Percentiles rank a stretch among this genome's conserved stretches.
These are phyloP conservation scores for Saccharomycopsis hybrid DNA, from an alignment of 1,139 yeast genomes.

Conservation along the genomic window DNA sequence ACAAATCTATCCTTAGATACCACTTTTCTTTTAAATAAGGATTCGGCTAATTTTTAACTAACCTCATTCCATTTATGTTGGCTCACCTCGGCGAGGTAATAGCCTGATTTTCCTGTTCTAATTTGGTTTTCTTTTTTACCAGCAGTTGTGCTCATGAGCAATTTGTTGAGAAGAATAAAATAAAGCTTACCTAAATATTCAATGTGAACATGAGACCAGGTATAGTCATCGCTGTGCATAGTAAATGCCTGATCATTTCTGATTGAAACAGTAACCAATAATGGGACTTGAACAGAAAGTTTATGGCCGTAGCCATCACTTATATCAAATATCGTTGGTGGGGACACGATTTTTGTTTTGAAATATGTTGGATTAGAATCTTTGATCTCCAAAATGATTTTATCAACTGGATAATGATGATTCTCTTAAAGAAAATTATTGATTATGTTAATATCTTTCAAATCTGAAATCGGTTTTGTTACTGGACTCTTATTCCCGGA, in stretches of 20 bases:
- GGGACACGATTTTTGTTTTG: constrained; percentile 4
- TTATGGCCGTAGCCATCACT: constrained; percentile 33
- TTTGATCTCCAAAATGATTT: constrained; percentile 29
- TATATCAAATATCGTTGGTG: constrained; percentile 6
- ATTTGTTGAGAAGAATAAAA: constrained; percentile 26
- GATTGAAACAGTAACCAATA: constrained; percentile 26
- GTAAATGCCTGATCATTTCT: constrained; percentile 30
- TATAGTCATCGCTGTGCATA: constrained; percentile 32
- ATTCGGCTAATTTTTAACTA: constrained; percentile 27
- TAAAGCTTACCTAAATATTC: constrained; percentile 35
- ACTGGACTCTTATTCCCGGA: constrained; percentile 25
- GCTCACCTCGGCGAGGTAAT: constrained; percentile 34
- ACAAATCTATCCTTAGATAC: constrained; percentile 25
- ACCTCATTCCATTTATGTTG: constrained; percentile 34
- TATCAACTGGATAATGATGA: constrained; percentile 37
- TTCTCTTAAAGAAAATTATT: constrained; percentile 29
- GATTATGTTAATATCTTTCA: constrained; percentile 30
- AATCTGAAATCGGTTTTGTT: constrained; percentile 31
- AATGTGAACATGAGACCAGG: constrained; percentile 37
- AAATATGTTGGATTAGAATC: constrained; percentile 1
- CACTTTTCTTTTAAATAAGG: constrained; percentile 23
- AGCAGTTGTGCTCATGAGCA: too few relatives aligned
- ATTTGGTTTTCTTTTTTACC: constrained; percentile 24
- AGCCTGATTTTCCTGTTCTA: constrained; percentile 33
- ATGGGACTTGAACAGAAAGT: constrained; percentile 33